Evolutionary conservation across 805 yeast species (phyloP).

Genomic region (Candida xyloterini): DNA sequence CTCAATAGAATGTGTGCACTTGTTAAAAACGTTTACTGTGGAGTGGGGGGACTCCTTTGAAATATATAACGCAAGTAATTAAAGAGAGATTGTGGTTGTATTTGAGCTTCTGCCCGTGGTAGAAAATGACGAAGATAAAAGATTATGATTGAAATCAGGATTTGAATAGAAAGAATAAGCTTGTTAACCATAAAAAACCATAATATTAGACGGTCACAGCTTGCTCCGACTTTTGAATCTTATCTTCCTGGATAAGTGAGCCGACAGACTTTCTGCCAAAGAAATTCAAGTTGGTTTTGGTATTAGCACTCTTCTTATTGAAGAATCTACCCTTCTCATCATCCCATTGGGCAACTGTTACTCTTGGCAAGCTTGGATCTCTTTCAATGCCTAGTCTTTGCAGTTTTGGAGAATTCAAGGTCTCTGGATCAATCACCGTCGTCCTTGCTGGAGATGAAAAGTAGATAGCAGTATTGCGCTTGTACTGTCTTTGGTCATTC

Average conservation of each 20-base stretch:
- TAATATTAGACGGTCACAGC: too few species aligned
- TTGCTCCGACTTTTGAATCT: too few species aligned
- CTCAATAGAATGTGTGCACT: too few species aligned
- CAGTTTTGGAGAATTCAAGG: neutral
- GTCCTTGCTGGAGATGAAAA: neutral
- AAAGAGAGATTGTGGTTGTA: too few species aligned
- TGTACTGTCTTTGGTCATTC: conserved; percentile 32
- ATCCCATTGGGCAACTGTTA: neutral
- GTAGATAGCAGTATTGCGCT: neutral
- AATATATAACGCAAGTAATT: too few species aligned
- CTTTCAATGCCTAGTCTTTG: neutral
- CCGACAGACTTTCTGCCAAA: neutral
- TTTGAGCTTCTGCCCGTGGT: too few species aligned
- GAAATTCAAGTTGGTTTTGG: neutral
- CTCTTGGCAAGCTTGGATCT: neutral
- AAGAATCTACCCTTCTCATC: neutral
- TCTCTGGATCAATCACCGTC: neutral
- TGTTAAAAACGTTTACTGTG: too few species aligned
- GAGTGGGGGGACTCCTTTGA: too few species aligned
- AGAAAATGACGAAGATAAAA: too few species aligned
- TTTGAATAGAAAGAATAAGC: too few species aligned
- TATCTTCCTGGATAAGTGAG: neutral
- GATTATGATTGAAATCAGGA: too few species aligned
- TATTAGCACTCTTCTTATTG: neutral
- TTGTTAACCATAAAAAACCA: too few species aligned